Percentiles rank a stretch among this genome's conserved stretches.
Evolutionary conservation across 768 basidiomycete genomes (phyloP).

Genomic region (Hygrocybe coccinea): DNA sequence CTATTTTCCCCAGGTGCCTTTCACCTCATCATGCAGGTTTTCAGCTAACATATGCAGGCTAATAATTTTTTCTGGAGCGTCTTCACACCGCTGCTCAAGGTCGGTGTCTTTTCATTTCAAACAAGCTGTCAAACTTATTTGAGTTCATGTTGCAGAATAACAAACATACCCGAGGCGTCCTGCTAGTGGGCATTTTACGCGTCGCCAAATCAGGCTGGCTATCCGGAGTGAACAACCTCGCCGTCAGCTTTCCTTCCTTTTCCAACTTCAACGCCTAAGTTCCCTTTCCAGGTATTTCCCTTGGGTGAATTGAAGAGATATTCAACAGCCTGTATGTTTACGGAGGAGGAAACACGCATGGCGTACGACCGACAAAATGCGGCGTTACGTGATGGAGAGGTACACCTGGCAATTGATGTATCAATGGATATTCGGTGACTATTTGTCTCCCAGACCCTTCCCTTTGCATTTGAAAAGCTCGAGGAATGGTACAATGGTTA

Average conservation of each 20-base stretch:
- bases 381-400: background rate
- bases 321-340: constrained; percentile 6
- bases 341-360: background rate
- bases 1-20: background rate
- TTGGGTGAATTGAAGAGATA: background rate
- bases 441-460: background rate
- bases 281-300: constrained; percentile 1
- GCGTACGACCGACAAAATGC: background rate
- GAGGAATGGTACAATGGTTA: background rate
- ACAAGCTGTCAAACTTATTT: background rate
- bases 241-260: background rate
- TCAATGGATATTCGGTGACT: no score
- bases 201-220: constrained; percentile 3
- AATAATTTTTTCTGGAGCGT: background rate
- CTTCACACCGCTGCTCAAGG: constrained; percentile 3
- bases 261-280: background rate
- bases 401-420: no score
- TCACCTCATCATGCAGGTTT: background rate
- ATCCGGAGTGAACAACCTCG: background rate
- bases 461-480: background rate
- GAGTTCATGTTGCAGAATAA: background rate
- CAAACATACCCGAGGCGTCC: background rate
- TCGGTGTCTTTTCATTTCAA: background rate
- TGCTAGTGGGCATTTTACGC: constrained; percentile 3
- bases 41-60: background rate